Conservation (phyloP, 2,329 filamentous ascomycete species). For the Phialophora expanda region DNA sequence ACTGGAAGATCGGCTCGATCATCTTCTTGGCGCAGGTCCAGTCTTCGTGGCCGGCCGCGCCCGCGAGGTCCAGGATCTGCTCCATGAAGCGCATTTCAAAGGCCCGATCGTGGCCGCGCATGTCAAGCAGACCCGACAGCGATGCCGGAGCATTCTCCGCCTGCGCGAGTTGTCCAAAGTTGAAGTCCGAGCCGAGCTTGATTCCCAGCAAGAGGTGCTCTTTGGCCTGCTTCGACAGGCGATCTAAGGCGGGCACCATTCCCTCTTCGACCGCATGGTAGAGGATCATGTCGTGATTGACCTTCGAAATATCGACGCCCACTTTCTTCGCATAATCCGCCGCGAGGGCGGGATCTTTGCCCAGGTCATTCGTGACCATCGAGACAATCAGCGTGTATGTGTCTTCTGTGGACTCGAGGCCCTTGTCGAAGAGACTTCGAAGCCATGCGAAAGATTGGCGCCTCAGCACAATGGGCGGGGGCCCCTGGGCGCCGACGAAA, state of each 20-base stretch:
- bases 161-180: conserved; percentile 49
- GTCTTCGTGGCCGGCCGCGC: conserved; percentile 43
- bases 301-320: conserved; percentile 25
- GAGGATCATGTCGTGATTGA: conserved; percentile 46
- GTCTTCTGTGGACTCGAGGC: conserved; percentile 34
- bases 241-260: conserved; percentile 41
- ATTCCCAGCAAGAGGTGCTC: conserved; percentile 44
- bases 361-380: conserved; percentile 48
- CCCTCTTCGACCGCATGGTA: conserved; percentile 41
- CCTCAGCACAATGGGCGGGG: conserved; percentile 36
- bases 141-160: conserved; percentile 46
- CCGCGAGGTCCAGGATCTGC: conserved; percentile 47
- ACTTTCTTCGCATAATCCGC: conserved; percentile 30
- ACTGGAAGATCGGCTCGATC: conserved; percentile 43
- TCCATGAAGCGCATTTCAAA: conserved; percentile 47
- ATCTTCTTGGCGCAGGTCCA: conserved; percentile 41
- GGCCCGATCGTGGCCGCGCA: conserved; percentile 40
- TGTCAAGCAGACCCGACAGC: conserved; percentile 39
- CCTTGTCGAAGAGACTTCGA: conserved; percentile 33
- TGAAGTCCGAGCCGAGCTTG: conserved; percentile 45
- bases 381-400: conserved; percentile 44
- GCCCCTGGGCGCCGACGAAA: conserved; percentile 42
- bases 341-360: conserved; percentile 46
- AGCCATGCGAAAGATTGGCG: conserved; percentile 42
- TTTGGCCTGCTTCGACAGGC: conserved; percentile 32